Evolutionary conservation across 2,329 filamentous ascomycete genomes (phyloP).

Genomic region (Cladosporium sp.): DNA sequence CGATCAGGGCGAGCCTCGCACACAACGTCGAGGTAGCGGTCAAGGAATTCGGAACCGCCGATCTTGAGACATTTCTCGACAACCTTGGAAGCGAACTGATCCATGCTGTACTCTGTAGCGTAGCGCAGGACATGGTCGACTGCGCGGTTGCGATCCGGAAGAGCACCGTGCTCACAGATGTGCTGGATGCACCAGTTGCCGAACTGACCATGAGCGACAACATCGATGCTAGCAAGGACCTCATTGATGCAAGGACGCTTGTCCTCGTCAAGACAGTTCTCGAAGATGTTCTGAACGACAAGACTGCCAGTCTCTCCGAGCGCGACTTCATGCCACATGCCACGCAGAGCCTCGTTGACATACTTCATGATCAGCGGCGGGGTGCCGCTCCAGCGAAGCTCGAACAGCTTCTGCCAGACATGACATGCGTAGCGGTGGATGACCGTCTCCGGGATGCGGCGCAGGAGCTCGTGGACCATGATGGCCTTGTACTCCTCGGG

Average conservation of each 20-base stretch:
- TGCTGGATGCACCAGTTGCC: constrained; percentile 99
- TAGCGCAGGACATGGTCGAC: constrained; percentile 94
- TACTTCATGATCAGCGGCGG: constrained; percentile 98
- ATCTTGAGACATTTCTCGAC: constrained; percentile 99
- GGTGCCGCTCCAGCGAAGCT: constrained; percentile 90
- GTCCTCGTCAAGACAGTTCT: constrained; percentile 97
- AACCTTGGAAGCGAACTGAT: constrained; percentile 98
- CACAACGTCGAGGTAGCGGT: constrained; percentile 89
- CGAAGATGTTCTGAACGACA: constrained; percentile 99
- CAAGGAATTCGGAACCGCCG: constrained; percentile 83
- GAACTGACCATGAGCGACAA: constrained; percentile 95
- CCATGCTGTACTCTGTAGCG: constrained; percentile 95
- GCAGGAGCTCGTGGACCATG: constrained; percentile 97
- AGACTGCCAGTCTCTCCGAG: constrained; percentile 95
- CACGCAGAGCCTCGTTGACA: constrained; percentile 89
- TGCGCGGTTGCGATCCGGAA: constrained; percentile 86
- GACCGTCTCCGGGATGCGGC: constrained; percentile 93
- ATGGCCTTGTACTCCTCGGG: constrained; percentile 96
- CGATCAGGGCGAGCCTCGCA: constrained; percentile 88
- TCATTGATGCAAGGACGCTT: constrained; percentile 99
- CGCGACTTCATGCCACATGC: constrained; percentile 99
- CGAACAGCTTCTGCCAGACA: constrained; percentile 99
- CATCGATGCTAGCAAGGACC: constrained; percentile 90
- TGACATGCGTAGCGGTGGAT: constrained; percentile 98
- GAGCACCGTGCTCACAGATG: constrained; percentile 93